phyloP scores from a whole-genome alignment of 306 rosid species.

The Prinsepia uniflora region DNA sequence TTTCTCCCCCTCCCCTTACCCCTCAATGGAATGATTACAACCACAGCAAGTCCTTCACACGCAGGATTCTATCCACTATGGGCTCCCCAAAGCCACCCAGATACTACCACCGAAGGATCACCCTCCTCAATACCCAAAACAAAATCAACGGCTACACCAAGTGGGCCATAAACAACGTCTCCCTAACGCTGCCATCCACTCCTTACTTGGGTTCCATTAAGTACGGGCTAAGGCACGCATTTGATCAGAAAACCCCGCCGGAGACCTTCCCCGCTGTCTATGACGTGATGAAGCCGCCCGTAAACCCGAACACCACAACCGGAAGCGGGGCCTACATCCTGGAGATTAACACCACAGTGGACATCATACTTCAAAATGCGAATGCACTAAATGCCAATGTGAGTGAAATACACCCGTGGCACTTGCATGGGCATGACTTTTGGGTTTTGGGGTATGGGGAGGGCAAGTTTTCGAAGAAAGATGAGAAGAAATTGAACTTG shows the following conservation, averaged over 20 bases:
- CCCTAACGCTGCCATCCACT: slow-evolving; percentile 55
- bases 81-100: slow-evolving; percentile 61
- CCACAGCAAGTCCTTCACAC: slow-evolving; percentile 58
- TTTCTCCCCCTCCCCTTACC: slow-evolving; percentile 54
- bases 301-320: slow-evolving; percentile 27
- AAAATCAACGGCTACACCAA: slow-evolving; percentile 41
- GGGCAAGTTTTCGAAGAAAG: slow-evolving; percentile 44
- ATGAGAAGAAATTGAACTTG: slow-evolving; percentile 46
- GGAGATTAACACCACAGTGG: slow-evolving; percentile 30
- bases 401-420: slow-evolving; percentile 92
- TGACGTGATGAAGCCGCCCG: slow-evolving; percentile 41
- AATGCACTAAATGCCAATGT: slow-evolving; percentile 33
- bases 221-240: slow-evolving; percentile 26
- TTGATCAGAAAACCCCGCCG: slow-evolving; percentile 37
- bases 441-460: slow-evolving; percentile 90
- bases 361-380: slow-evolving; percentile 67
- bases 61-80: slow-evolving; percentile 44
- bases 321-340: slow-evolving; percentile 58
- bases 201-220: slow-evolving; percentile 65
- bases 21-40: slow-evolving; percentile 60
- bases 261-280: slow-evolving; percentile 34
- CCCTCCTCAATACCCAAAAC: slow-evolving; percentile 82
- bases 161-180: slow-evolving; percentile 69
- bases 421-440: slow-evolving; percentile 84
- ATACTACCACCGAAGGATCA: slow-evolving; percentile 32